Base-by-base conservation (phyloP, 768 basidiomycete species). In the Lentinula boryana region DNA sequence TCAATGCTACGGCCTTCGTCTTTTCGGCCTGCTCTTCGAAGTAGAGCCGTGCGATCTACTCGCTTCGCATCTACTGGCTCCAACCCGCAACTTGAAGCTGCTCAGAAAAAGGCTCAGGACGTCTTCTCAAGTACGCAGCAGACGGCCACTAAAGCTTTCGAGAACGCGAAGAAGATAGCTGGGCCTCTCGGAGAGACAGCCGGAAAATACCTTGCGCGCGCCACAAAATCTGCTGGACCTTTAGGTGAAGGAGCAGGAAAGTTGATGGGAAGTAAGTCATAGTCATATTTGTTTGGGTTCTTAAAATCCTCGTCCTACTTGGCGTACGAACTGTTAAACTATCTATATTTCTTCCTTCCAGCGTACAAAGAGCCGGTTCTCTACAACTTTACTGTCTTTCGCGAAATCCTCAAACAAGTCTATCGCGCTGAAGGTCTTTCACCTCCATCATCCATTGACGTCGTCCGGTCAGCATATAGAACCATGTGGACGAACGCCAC, bases 311-410 rank as follows among this genome's bases (percentile, higher is more conserved):
- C 38, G 23, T 48, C 41, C 58, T 66, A 38, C 54, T n/a, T 13
- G 27, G 15, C 23, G 23, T 44, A 35, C 13, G 38, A 38, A 27
- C 53, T 35, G 18, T 46, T 27, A 35, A 44, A 36, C 33, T 48
- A 33, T 63, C 43, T 60, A 54, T 52, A 50, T 59, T 56, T 27
- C 4, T 48, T 32, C 48, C 21, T 56, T 57, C 41, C 62, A 84
- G 93, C 85, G 9, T 92, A 93, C 77, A 84, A 85, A 63, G 80
- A 89, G 68, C 91, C 92, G 4, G 69, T 94, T 38, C 62, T 83
- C 32, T 94, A 93, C 79, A 93, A 94, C 77, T 75, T 90, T 32
- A 70, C 86, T 57, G 91, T 95, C 52, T 78, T 84, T 18, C 84
- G 86, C 56, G 92, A 94, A 69, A 66, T 96, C 53, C 68, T 82